Evolutionary conservation across 495 filamentous ascomycete genomes (phyloP).

Genomic region (Aspergillus coremiiformis): DNA sequence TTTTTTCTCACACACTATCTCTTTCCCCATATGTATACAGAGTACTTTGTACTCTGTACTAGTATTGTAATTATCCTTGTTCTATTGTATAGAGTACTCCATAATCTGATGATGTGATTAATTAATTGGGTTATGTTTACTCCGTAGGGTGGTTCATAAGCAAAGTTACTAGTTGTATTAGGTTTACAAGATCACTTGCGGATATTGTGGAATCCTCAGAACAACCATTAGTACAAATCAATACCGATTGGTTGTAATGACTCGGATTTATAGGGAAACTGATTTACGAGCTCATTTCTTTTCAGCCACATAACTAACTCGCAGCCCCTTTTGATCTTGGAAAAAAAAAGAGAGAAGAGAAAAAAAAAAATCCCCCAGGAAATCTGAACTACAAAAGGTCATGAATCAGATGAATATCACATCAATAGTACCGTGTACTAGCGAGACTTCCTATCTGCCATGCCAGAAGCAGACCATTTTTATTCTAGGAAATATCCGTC

Average conservation of each 20-base stretch:
- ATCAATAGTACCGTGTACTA: neutral
- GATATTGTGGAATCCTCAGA: neutral
- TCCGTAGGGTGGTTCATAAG: neutral
- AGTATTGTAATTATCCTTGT: too few species aligned
- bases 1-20: too few species aligned
- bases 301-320: neutral
- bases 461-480: neutral
- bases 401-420: neutral
- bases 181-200: neutral
- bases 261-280: constrained; percentile 1
- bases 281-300: constrained; percentile 3
- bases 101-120: neutral
- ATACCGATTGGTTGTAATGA: neutral
- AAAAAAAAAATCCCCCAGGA: neutral
- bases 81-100: neutral
- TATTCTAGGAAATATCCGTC: constrained; percentile 8
- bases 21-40: too few species aligned
- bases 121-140: neutral
- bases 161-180: neutral
- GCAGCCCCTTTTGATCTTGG: neutral
- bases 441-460: neutral
- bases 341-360: neutral
- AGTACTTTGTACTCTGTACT: too few species aligned
- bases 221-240: neutral
- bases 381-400: neutral